Base-by-base conservation (phyloP, 106 monocot genomes). In the Amphibolis antarctica region DNA sequence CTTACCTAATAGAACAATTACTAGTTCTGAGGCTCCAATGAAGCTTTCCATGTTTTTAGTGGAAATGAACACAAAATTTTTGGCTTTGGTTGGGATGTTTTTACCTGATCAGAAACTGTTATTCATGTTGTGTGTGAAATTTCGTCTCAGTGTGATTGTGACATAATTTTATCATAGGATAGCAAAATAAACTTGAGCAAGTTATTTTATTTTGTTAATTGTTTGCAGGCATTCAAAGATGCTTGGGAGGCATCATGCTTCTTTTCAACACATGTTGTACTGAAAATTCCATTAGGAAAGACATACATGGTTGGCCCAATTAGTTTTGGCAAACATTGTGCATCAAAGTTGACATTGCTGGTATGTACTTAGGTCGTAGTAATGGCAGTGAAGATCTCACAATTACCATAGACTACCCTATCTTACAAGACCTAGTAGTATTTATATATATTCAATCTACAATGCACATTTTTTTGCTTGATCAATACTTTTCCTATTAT, bases 241-340 rank as follows among this genome's bases (percentile, higher is more conserved):
- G 81, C 86, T 42, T 91, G 91, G 91, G 43, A 77, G 24, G 56
- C 42, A 46, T 71, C 72, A 19, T 91, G 91, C 73, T 86, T 78
- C 63, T 74, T 74, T 25, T 56, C 53, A 36, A 42, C 42, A 45
- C 44, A 25, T 20, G 57, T 73, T 27, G 63, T 72, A 52, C 64
- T 91, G 45, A 27, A 78, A 60, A 46, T 91, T 70, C 86, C 85
- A 31, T 64, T 71, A 44, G 76, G 74, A 30, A 71, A 78, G 48
- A 67, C 61, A 23, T 86, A 81, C 62, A 68, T 83, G 46, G 65
- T 91, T 51, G 42, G 76, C 47, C 86, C 80, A 44, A 63, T 78
- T 44, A 25, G 66, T 29, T 72, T 91, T 24, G 50, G 53, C 23
- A 83, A 85, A 12, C 81, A 77, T 51, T 91, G 91, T 42, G 55